phyloP scores from a whole-genome alignment of 1,284 basidiomycete species.

The Ceratobasidium sp. region DNA sequence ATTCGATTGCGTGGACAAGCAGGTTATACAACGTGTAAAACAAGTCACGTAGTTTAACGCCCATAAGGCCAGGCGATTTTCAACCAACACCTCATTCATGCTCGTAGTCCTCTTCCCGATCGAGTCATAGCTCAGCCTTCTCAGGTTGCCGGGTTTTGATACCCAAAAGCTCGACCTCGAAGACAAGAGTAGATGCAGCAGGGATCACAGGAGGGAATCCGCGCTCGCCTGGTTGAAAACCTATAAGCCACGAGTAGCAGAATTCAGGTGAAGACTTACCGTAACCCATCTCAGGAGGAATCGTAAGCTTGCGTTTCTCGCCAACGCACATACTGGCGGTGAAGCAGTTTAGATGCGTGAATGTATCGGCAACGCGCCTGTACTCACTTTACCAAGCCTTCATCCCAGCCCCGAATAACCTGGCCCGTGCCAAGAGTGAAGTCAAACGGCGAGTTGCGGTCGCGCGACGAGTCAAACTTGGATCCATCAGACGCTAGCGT shows the following conservation, averaged over 20 bases:
- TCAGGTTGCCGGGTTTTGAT: constrained; percentile 60
- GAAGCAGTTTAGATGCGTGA: neutral
- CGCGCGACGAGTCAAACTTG: constrained; percentile 88
- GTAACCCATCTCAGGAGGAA: constrained; percentile 83
- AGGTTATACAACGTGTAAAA: neutral
- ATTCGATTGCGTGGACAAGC: neutral
- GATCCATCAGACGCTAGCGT: constrained; percentile 77
- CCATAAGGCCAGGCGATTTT: neutral
- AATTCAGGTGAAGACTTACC: constrained; percentile 69
- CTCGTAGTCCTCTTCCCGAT: constrained; percentile 4
- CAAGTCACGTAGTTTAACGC: neutral
- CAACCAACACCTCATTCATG: neutral
- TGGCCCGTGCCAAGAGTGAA: constrained; percentile 82
- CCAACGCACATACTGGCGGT: constrained; percentile 80
- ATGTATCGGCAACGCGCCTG: neutral
- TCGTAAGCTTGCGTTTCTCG: constrained; percentile 93
- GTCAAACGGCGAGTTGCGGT: constrained; percentile 76
- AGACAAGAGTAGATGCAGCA: constrained; percentile 85
- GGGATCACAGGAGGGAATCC: constrained; percentile 87
- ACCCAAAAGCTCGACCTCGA: constrained; percentile 86
- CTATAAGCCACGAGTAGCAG: constrained; percentile 48
- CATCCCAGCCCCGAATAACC: constrained; percentile 87
- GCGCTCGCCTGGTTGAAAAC: constrained; percentile 69
- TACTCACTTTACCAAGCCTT: constrained; percentile 70
- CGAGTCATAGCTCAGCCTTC: constrained; percentile 35